These are phyloP conservation scores for Colletotrichum truncatum DNA, from an alignment of 2,329 filamentous ascomycete species.

Conservation along the genomic window DNA sequence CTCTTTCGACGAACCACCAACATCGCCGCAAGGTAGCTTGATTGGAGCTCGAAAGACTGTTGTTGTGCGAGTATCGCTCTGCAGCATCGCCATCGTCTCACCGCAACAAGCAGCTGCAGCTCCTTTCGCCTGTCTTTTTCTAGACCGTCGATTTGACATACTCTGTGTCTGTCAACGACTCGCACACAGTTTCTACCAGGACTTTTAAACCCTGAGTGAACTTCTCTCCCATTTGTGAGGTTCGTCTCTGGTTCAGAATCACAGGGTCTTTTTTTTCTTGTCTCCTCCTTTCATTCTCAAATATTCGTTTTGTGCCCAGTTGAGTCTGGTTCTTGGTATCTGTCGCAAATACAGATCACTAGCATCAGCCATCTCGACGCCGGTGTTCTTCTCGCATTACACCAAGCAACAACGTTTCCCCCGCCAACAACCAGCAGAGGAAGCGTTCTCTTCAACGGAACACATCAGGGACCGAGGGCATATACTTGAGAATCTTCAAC, in stretches of 20 bases:
- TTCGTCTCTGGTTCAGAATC: too few species aligned
- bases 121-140: constrained; percentile 44
- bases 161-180: neutral
- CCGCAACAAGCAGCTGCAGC: constrained; percentile 39
- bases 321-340: neutral
- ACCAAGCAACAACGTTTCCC: neutral
- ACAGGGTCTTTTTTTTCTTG: too few species aligned
- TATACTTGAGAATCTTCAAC: neutral
- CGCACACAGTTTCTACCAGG: neutral
- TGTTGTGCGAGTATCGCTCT: constrained; percentile 59
- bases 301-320: too few species aligned
- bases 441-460: neutral
- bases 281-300: too few species aligned
- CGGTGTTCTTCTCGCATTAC: neutral
- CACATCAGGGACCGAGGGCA: neutral
- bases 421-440: neutral
- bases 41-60: constrained; percentile 55
- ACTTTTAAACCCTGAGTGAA: constrained; percentile 15
- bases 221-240: neutral
- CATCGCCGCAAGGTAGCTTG: constrained; percentile 59
- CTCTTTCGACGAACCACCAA: constrained; percentile 50
- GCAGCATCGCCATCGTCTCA: constrained; percentile 59
- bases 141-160: neutral
- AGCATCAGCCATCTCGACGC: neutral
- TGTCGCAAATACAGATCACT: neutral